Conservation (phyloP, 164 flowering plant species). For the Vitis amurensis region DNA sequence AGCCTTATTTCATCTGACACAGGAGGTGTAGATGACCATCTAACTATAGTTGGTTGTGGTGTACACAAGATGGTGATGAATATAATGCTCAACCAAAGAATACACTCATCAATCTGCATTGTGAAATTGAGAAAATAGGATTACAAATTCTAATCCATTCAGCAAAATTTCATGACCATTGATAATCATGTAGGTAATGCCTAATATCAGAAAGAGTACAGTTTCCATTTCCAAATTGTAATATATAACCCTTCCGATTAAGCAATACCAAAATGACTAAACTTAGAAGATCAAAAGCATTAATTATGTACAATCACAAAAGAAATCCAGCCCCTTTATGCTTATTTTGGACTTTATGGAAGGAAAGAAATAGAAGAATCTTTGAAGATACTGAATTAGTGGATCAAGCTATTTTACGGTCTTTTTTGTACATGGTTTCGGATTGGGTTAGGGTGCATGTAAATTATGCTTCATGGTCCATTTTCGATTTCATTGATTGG, state of each 20-base stretch:
- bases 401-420: too few species aligned
- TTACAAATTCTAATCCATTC: not conserved
- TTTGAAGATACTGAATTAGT: too few species aligned
- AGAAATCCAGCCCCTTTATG: too few species aligned
- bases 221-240: not conserved
- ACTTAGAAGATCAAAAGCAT: not conserved
- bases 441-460: too few species aligned
- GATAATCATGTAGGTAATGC: not conserved
- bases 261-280: not conserved
- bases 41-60: slow-evolving; percentile 88
- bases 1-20: slow-evolving; percentile 65
- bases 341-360: too few species aligned
- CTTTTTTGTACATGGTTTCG: too few species aligned
- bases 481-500: too few species aligned
- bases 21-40: slow-evolving; percentile 89
- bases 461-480: too few species aligned
- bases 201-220: not conserved
- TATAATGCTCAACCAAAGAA: slow-evolving; percentile 87
- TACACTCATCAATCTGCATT: slow-evolving; percentile 86
- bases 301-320: not conserved
- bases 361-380: too few species aligned
- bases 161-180: not conserved
- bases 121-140: slow-evolving; percentile 1
- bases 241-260: not conserved
- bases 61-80: slow-evolving; percentile 96